These are phyloP conservation scores for Piper betle DNA, from an alignment of 164 flowering plant genomes.

Conservation along the genomic window DNA sequence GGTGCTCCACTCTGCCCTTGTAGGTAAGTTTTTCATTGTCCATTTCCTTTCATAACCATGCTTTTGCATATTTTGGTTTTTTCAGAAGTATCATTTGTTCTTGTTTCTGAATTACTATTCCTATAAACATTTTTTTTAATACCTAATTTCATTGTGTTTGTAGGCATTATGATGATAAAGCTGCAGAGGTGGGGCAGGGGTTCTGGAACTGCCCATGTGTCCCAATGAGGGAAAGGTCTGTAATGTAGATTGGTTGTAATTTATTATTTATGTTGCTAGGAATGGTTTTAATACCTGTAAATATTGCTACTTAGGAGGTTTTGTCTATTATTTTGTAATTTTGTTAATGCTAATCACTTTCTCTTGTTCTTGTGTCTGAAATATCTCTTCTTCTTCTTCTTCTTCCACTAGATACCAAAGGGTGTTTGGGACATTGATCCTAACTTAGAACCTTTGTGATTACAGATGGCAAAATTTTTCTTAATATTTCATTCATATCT, in stretches of 20 bases:
- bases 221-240: conserved; percentile 97
- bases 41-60: not conserved
- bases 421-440: not conserved
- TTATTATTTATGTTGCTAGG: not conserved
- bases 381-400: not conserved
- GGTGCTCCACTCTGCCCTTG: conserved; percentile 99
- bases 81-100: not conserved
- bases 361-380: not conserved
- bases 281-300: not conserved
- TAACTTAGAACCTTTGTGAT: too few species aligned
- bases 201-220: conserved; percentile 99
- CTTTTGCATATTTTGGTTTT: not conserved
- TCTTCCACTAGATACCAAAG: not conserved
- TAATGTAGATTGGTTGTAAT: conserved; percentile 2
- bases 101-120: not conserved
- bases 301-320: not conserved
- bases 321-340: not conserved
- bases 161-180: conserved; percentile 97
- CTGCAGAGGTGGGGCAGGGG: conserved; percentile 88
- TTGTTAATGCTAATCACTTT: not conserved
- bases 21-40: conserved; percentile 33
- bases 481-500: too few species aligned
- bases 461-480: not conserved
- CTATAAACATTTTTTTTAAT: not conserved
- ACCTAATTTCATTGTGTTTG: not conserved